Base-by-base conservation (phyloP, 805 yeast genomes). In the Ascoidea rubescens region DNA sequence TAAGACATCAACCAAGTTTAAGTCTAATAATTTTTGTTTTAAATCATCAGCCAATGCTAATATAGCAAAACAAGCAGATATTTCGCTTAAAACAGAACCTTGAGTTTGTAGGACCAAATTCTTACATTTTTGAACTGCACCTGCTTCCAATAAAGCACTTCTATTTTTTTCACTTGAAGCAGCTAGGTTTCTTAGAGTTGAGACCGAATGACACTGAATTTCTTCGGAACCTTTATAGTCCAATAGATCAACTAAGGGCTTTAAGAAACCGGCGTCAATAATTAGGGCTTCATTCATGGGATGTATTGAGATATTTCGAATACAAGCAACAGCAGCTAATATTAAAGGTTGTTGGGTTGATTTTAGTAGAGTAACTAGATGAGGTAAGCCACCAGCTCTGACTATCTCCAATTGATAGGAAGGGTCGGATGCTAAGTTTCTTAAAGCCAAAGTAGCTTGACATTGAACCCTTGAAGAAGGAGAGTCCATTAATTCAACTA, bases 151-250 rank as follows among this genome's bases (percentile, higher is more conserved):
- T 57, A 93, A 80, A 49, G 93, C 96, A 59, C 85, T 75, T 72
- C 97, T 82, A 63, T 91, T 91, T 65, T 88, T 81, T 70, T 93
- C 98, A 46, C 93, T 82, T 50, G 93, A 82, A 4, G 99, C 99
- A 21, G 99, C 99, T 60, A 93, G 75, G 66, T 93, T 93, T 67
- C 99, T 79, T 63, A 93, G 74, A 6, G 98, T 90, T 1, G 97
- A 90, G 32, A 93, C 96, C 1, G 98, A 95, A 69, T 93, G 99
- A 66, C 99, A 93, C 71, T 91, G 96, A 57, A 93, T 91, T 70
- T 93, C 99, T 66, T 91, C 96, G 58, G 87, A 85, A 61, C 87
- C 96, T 50, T 80, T 78, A 66, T 83, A 87, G 64, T 84, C 90
- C 58, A 93, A 79, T 55, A 93, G 72, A 7, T 82, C 77, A 16